Base-by-base conservation (phyloP, 176 grass and related monocot species). In the Paspalum vaginatum region DNA sequence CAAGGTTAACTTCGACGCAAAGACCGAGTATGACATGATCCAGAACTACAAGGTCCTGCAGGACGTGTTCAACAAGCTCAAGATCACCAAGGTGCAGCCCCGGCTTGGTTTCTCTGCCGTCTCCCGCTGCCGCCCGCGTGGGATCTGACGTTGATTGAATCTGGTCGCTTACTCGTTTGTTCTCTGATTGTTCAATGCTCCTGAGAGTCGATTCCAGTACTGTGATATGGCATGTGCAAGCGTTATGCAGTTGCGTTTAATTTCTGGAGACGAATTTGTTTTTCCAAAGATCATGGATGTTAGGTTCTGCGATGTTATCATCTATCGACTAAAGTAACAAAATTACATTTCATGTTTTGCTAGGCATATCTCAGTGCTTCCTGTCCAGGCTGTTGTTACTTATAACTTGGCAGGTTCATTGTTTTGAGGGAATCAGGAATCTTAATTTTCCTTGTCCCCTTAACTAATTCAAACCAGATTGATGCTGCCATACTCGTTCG, bases 31-130 rank as follows among this genome's bases (percentile, higher is more conserved):
- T 26, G 97, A 99, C 2, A 99, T 99, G 97, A 99, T 99, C 38
- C 96, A 99, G 82, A 99, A 99, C 65, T 99, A 99, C 58, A 99
- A 99, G 88, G 97, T 99, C 0, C 91, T 99, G 48, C 97, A 99
- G 91, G 97, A 99, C 16, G 93, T 99, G 1, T 99, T 99, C 83
- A 99, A 93, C 72, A 99, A 93, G 59, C 87, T 95, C 2, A 99
- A 99, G 87, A 89, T 99, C 68, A 99, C 85, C 17, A 99, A 99
- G 97, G 97, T 96, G 68, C 52, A 3, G 51, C 12, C 15, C 15
- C 47, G 45, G 7, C 8, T 64, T 21, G 18, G 18, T 42, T 51
- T 74, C 21, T 27, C 4, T 15, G 21, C 3, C 15, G 12, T n/a
- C 9, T 13, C 52, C 16, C 50, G 11, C 11, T 32, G 2, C n/a